A percentile compares a stretch with the other conserved stretches of the same genome.
Evolutionary conservation across 139 green algal genomes (phyloP).

Genomic region (Coccomyxa sp.): DNA sequence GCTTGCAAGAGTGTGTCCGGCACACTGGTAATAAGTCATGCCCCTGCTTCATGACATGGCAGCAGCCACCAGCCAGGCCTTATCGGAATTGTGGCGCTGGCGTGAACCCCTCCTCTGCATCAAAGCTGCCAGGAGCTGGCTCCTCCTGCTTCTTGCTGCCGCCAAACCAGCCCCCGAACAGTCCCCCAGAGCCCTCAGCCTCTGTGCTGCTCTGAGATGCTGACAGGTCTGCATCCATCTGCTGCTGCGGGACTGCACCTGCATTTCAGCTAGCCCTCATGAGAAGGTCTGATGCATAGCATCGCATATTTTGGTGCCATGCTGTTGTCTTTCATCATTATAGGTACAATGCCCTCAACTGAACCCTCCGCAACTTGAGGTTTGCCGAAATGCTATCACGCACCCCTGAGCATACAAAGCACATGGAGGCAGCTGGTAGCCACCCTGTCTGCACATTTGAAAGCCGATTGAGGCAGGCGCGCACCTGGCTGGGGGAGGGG

Average conservation of each 20-base stretch:
- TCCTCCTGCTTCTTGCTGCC: conserved; percentile 17
- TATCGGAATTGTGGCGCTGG: neutral
- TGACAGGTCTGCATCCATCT: neutral
- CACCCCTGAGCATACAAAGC: neutral
- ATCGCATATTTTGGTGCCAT: neutral
- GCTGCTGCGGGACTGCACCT: too few relatives aligned
- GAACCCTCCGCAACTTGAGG: too few relatives aligned
- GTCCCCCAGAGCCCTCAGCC: conserved; percentile 16
- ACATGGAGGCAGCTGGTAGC: neutral
- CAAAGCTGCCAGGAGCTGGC: neutral
- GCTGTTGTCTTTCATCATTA: neutral
- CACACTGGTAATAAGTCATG: too few relatives aligned
- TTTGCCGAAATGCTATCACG: too few relatives aligned
- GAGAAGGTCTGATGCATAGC: neutral
- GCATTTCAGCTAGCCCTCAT: too few relatives aligned
- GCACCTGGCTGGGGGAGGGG: conserved; percentile 9
- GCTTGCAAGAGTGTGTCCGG: too few relatives aligned
- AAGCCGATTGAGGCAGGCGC: neutral
- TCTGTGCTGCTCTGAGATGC: neutral
- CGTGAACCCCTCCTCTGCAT: neutral
- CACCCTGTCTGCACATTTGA: neutral
- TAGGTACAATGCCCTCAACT: neutral
- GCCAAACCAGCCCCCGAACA: conserved; percentile 33
- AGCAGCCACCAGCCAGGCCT: too few relatives aligned
- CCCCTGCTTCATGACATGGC: too few relatives aligned